Conservation (phyloP, 176 grass and related monocot genomes). For the Hordeum marinum region DNA sequence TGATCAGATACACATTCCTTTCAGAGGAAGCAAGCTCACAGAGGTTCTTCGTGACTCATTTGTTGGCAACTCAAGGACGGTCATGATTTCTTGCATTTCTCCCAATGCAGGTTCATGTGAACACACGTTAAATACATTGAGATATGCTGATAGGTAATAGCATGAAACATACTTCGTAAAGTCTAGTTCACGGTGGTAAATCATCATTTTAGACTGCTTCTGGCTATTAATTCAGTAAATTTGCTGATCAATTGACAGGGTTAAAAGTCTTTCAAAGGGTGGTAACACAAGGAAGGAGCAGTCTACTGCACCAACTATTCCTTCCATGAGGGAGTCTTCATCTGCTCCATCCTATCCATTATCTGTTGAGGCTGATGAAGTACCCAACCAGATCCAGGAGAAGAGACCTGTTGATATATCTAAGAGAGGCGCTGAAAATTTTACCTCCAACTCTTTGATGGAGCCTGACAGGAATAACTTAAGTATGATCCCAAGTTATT, state of each 20-base stretch:
- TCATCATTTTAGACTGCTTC: constrained; percentile 10
- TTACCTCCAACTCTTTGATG: constrained; percentile 44
- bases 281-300: constrained; percentile 85
- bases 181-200: background rate
- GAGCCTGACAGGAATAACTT: constrained; percentile 76
- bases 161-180: background rate
- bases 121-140: constrained; percentile 93
- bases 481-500: constrained; percentile 73
- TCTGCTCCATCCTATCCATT: constrained; percentile 49
- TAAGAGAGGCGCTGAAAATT: constrained; percentile 53
- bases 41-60: constrained; percentile 99
- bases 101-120: constrained; percentile 98
- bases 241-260: constrained; percentile 55
- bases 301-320: constrained; percentile 26
- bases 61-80: constrained; percentile 92
- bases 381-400: constrained; percentile 55
- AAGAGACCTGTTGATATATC: constrained; percentile 56
- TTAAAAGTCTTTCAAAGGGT: constrained; percentile 98
- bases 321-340: constrained; percentile 53
- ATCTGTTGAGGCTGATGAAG: constrained; percentile 48
- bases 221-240: constrained; percentile 1
- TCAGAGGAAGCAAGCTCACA: constrained; percentile 98
- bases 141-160: constrained; percentile 93
- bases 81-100: constrained; percentile 99
- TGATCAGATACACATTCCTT: constrained; percentile 98